phyloP scores from a whole-genome alignment of 202 grass and related monocot genomes.

The Saccharum hybrid region DNA sequence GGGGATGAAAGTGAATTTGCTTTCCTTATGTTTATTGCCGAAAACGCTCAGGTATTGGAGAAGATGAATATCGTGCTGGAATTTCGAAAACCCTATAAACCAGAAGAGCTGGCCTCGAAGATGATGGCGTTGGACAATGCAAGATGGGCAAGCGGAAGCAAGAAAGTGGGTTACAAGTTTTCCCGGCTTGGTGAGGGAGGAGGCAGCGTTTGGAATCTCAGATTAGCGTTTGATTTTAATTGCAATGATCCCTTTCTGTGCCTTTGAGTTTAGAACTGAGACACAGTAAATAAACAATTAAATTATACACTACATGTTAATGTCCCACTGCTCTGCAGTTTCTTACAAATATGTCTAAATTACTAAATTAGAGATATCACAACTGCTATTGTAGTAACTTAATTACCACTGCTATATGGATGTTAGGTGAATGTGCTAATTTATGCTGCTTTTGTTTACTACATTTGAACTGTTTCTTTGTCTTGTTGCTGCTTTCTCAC shows the following conservation, averaged over 20 bases:
- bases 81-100: too few relatives aligned
- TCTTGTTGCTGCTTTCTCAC: neutral
- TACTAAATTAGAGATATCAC: neutral
- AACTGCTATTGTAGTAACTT: neutral
- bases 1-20: neutral
- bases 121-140: neutral
- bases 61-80: neutral
- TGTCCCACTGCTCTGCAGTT: too few relatives aligned
- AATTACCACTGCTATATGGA: neutral
- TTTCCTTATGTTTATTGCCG: slow-evolving; percentile 15
- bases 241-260: slow-evolving; percentile 27
- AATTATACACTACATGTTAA: neutral
- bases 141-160: slow-evolving; percentile 10
- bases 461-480: neutral
- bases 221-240: neutral
- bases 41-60: neutral
- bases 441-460: neutral
- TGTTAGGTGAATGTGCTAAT: neutral
- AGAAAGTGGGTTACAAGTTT: neutral
- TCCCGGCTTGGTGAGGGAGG: neutral
- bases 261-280: neutral
- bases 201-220: neutral
- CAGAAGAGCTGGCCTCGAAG: neutral
- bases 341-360: neutral
- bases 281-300: neutral